These are phyloP conservation scores for Corymbia maculata DNA, from an alignment of 345 rosid genomes.

Conservation along the genomic window DNA sequence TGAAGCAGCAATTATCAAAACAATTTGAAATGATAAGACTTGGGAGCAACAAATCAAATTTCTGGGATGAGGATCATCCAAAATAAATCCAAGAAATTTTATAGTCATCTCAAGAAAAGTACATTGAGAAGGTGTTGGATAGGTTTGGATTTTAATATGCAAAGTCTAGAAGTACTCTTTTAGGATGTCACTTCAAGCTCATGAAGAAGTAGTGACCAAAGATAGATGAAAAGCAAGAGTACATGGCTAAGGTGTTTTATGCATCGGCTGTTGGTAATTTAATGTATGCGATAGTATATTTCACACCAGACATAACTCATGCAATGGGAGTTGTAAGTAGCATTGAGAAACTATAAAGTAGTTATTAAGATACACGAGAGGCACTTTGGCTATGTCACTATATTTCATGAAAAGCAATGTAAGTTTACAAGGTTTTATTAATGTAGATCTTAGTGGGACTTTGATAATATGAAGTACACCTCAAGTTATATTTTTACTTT, in stretches of 20 bases:
- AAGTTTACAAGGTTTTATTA: background rate
- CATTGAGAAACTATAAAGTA: background rate
- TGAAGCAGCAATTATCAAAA: background rate
- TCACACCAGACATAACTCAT: background rate
- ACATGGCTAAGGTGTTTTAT: background rate
- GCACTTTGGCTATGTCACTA: accelerated
- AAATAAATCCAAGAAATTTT: background rate
- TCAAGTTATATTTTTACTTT: background rate
- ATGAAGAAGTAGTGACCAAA: background rate
- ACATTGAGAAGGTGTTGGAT: background rate
- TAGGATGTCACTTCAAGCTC: background rate
- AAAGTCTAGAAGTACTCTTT: background rate
- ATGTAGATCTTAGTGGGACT: background rate
- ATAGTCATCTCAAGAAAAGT: background rate
- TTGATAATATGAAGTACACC: background rate
- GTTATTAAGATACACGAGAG: background rate
- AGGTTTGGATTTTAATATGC: background rate
- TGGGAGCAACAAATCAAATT: background rate
- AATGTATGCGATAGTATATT: background rate
- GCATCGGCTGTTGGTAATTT: background rate
- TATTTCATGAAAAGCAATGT: background rate
- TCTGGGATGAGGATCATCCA: background rate
- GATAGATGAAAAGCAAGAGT: background rate
- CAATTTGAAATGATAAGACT: background rate
- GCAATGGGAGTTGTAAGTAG: background rate